Conservation (phyloP, 495 filamentous ascomycete species). For the Podospora appendiculata region DNA sequence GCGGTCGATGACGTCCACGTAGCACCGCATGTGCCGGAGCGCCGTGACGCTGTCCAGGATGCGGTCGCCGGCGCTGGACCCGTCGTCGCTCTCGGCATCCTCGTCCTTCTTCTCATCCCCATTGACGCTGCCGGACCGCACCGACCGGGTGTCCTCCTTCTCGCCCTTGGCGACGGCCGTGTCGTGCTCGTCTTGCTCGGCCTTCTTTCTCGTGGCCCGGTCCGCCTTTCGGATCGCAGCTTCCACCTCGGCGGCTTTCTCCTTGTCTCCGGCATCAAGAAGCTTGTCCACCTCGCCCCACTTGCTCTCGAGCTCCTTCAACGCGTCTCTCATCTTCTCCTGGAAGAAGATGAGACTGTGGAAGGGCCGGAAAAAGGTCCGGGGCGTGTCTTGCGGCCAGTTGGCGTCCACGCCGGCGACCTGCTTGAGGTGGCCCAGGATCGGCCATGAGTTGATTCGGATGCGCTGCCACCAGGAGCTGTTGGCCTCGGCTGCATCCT, state of each 20-base stretch:
- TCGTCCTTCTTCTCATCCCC: background rate
- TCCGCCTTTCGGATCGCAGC: background rate
- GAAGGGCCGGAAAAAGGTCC: conserved; percentile 32
- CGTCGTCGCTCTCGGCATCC: background rate
- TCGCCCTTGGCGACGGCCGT: no score
- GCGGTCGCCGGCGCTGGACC: background rate
- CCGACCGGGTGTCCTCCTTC: no score
- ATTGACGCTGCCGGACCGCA: background rate
- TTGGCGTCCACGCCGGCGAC: conserved; percentile 15
- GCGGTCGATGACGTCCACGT: conserved; percentile 26
- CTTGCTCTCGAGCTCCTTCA: conserved; percentile 27
- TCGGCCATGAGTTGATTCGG: conserved; percentile 28
- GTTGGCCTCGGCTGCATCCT: conserved; percentile 6
- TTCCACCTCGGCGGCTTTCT: conserved; percentile 3
- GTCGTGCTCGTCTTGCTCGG: no score
- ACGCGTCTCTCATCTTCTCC: conserved; percentile 26
- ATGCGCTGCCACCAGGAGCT: conserved; percentile 26
- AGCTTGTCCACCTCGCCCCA: conserved; percentile 26
- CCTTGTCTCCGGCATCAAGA: conserved; percentile 7
- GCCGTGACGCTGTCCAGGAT: conserved; percentile 22
- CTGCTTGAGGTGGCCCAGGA: conserved; percentile 22
- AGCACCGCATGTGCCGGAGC: conserved; percentile 25
- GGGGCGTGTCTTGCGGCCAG: conserved; percentile 16
- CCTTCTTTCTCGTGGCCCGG: no score
- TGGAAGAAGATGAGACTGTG: conserved; percentile 28